Conservation (phyloP, 345 rosid species). For the Sapria himalayana region DNA sequence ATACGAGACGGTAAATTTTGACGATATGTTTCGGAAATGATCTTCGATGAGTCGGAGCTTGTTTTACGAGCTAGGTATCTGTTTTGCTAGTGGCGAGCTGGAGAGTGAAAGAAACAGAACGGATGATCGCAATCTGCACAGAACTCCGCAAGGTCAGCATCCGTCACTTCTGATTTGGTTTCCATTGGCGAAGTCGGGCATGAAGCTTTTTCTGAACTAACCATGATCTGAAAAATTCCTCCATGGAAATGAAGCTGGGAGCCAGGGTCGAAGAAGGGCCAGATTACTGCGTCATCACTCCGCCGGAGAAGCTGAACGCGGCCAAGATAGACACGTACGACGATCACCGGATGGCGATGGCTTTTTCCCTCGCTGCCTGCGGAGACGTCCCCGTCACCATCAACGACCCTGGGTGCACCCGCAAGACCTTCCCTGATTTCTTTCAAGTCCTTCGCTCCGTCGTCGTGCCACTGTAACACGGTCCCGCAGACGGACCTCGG, state of each 20-base stretch:
- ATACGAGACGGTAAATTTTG: constrained; percentile 71
- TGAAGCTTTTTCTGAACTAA: neutral
- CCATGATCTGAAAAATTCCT: neutral
- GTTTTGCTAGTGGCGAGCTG: constrained; percentile 75
- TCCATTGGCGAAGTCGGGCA: no score
- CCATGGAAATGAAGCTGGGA: constrained; percentile 38
- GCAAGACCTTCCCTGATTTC: constrained; percentile 89
- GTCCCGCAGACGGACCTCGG: no score
- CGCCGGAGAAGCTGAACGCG: constrained; percentile 55
- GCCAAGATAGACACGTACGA: constrained; percentile 81
- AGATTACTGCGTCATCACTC: constrained; percentile 86
- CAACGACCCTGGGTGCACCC: constrained; percentile 80
- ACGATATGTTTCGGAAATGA: neutral
- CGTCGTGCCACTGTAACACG: no score
- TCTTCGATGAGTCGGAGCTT: neutral
- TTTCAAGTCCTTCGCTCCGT: constrained; percentile 92
- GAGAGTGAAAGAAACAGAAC: constrained; percentile 96
- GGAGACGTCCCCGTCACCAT: constrained; percentile 86
- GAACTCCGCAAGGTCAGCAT: constrained; percentile 62
- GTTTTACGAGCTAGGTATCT: neutral
- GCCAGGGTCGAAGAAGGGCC: constrained; percentile 96
- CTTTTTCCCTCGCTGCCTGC: constrained; percentile 93
- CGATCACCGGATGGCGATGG: constrained; percentile 98
- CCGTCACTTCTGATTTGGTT: no score
- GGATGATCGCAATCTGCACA: constrained; percentile 94